A percentile compares a stretch with the other conserved stretches of the same genome.
Evolutionary conservation across 495 filamentous ascomycete species (phyloP).

Genomic region (Bacidia gigantensis): DNA sequence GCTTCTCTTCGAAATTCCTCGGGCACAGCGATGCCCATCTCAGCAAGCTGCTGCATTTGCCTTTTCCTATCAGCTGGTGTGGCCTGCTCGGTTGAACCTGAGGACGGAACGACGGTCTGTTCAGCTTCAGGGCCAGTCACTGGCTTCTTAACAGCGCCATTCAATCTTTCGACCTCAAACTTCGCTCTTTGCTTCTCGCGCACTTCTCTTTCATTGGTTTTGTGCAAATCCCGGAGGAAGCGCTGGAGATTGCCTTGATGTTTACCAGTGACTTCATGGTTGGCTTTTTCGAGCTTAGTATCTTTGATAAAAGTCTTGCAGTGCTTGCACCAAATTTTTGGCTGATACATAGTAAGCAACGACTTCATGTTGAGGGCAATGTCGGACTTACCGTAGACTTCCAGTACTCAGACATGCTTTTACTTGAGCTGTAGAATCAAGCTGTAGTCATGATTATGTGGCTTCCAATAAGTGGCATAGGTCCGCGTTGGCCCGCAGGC

Average conservation of each 20-base stretch:
- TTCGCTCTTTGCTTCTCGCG: slow-evolving; percentile 70
- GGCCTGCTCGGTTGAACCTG: slow-evolving; percentile 21
- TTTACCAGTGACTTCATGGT: slow-evolving; percentile 80
- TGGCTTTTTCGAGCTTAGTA: slow-evolving; percentile 73
- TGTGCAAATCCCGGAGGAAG: slow-evolving; percentile 76
- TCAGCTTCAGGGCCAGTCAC: slow-evolving; percentile 13
- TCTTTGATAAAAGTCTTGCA: slow-evolving; percentile 85
- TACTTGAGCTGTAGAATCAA: no score
- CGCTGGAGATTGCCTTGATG: slow-evolving; percentile 86
- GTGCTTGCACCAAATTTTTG: slow-evolving; percentile 95
- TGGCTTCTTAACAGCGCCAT: slow-evolving; percentile 45
- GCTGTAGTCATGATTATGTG: no score
- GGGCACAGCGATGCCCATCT: slow-evolving; percentile 75
- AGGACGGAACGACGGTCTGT: slow-evolving; percentile 13
- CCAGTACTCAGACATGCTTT: slow-evolving; percentile 99
- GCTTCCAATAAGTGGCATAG: no score
- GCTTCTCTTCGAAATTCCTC: slow-evolving; percentile 64
- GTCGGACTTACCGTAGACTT: slow-evolving; percentile 64
- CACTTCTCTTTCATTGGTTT: slow-evolving; percentile 60
- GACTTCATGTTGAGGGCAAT: background rate
- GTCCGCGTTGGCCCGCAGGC: no score
- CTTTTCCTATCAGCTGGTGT: slow-evolving; percentile 60
- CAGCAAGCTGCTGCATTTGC: slow-evolving; percentile 76
- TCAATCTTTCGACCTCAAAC: slow-evolving; percentile 73
- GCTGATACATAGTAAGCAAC: slow-evolving; percentile 30